Evolutionary conservation across 768 basidiomycete species (phyloP).

Genomic region (Mycena galericulata): DNA sequence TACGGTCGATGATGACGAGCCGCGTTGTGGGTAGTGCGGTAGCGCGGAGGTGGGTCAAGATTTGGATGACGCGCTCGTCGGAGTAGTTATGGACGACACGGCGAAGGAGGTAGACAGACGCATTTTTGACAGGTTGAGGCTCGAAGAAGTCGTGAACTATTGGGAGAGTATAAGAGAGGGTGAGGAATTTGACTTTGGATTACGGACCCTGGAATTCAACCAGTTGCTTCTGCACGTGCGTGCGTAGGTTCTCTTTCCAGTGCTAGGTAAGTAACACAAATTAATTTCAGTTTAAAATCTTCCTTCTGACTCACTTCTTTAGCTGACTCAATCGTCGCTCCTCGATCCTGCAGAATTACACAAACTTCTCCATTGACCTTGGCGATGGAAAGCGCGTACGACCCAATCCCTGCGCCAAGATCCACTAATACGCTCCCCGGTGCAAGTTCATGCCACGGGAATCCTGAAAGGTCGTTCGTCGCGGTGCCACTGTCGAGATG

Average conservation of each 20-base stretch:
- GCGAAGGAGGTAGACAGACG: slow-evolving; percentile 61
- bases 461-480: slow-evolving; percentile 15
- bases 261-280: neutral
- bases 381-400: neutral
- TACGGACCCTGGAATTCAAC: slow-evolving; percentile 10
- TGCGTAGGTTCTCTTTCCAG: slow-evolving; percentile 5
- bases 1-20: slow-evolving; percentile 33
- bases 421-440: slow-evolving; percentile 11
- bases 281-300: neutral
- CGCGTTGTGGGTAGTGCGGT: slow-evolving; percentile 35
- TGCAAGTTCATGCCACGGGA: slow-evolving; percentile 6
- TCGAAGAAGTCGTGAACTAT: slow-evolving; percentile 62
- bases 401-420: slow-evolving; percentile 25
- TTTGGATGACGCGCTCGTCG: slow-evolving; percentile 51
- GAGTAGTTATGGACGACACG: slow-evolving; percentile 67
- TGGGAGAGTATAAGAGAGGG: neutral
- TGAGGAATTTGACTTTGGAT: too few relatives aligned
- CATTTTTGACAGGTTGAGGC: slow-evolving; percentile 52
- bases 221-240: neutral
- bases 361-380: neutral
- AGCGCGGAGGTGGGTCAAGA: slow-evolving; percentile 58
- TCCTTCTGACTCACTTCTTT: neutral
- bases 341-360: slow-evolving; percentile 18
- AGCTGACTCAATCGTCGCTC: neutral
- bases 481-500: neutral